A percentile compares a stretch with the other conserved stretches of the same genome.
Evolutionary conservation across 176 grass and related monocot genomes (phyloP).

Genomic region (Carex littledalei): DNA sequence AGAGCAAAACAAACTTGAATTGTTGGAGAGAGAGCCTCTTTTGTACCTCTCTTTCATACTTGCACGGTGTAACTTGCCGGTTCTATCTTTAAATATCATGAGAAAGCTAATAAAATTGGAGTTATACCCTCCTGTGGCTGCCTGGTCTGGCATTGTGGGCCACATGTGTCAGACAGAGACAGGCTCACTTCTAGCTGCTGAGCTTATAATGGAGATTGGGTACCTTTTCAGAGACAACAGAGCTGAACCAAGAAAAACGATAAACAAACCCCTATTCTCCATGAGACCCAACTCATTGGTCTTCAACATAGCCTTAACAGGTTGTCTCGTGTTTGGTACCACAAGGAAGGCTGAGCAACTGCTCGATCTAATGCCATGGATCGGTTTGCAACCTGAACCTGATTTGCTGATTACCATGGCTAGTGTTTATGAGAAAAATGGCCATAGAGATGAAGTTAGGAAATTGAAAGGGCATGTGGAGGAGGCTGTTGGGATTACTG

Average conservation of each 20-base stretch:
- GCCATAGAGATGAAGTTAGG: conserved; percentile 60
- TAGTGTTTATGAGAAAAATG: conserved; percentile 78
- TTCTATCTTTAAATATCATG: conserved; percentile 66
- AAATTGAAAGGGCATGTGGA: conserved; percentile 78
- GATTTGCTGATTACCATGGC: conserved; percentile 68
- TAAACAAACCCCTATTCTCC: conserved; percentile 45
- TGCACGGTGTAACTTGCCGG: conserved; percentile 36
- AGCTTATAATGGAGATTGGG: conserved; percentile 75
- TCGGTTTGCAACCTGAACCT: conserved; percentile 55
- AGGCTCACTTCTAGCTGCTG: conserved; percentile 54
- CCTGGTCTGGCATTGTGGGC: conserved; percentile 58
- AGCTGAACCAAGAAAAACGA: conserved; percentile 68
- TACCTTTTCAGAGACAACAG: conserved; percentile 76
- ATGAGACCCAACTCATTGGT: conserved; percentile 72
- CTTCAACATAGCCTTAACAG: conserved; percentile 58
- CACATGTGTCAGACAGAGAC: conserved; percentile 66
- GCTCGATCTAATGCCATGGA: conserved; percentile 67
- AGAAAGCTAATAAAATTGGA: conserved; percentile 79
- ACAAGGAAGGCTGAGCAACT: conserved; percentile 78
- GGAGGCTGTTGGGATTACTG: conserved; percentile 49
- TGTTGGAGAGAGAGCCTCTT: conserved; percentile 66
- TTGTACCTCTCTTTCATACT: conserved; percentile 70
- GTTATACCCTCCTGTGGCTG: conserved; percentile 51
- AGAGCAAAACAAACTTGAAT: conserved; percentile 30
- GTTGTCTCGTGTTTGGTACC: conserved; percentile 61